Evolutionary conservation across 2,329 filamentous ascomycete species (phyloP).

Genomic region (Neonectria neomacrospora): DNA sequence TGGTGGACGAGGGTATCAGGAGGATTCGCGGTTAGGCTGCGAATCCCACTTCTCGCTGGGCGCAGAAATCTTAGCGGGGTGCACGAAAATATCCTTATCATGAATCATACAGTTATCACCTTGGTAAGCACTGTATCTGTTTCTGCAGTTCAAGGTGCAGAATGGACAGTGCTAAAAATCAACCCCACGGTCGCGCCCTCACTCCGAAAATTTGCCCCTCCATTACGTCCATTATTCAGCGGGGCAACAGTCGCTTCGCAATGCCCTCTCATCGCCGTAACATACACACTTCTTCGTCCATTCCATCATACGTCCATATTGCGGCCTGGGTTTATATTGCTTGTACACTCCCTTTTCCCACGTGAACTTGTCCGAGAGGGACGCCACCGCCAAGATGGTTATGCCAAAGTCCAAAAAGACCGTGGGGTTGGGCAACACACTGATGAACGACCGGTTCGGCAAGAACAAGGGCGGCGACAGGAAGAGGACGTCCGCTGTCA

Average conservation of each 20-base stretch:
- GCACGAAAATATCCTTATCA: conserved; percentile 47
- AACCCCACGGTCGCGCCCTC: conserved; percentile 17
- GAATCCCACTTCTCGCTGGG: conserved; percentile 39
- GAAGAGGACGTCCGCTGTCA: conserved; percentile 71
- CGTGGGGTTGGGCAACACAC: conserved; percentile 93
- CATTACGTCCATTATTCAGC: conserved; percentile 57
- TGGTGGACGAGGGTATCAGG: conserved; percentile 22
- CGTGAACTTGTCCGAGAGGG: conserved; percentile 4
- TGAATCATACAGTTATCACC: conserved; percentile 41
- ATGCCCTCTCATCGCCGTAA: conserved; percentile 33
- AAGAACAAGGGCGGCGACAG: conserved; percentile 88
- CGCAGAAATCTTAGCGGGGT: conserved; percentile 48
- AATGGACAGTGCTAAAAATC: conserved; percentile 45
- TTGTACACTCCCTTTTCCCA: conserved; percentile 21
- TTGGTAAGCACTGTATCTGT: conserved; percentile 48
- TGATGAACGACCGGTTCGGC: conserved; percentile 99
- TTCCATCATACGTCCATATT: conserved; percentile 22
- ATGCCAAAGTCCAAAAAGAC: conserved; percentile 92
- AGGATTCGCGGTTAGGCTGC: conserved; percentile 41
- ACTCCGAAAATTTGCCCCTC: conserved; percentile 61
- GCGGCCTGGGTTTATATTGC: conserved; percentile 29
- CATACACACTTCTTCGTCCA: conserved; percentile 34
- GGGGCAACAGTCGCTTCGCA: conserved; percentile 38
- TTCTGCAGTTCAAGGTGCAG: rapidly evolving
- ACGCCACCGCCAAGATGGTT: conserved; percentile 58